Evolutionary conservation across 495 filamentous ascomycete genomes (phyloP), one percentile per base, ranked within the genome.

Genomic region (Penicillium diatomitis): DNA sequence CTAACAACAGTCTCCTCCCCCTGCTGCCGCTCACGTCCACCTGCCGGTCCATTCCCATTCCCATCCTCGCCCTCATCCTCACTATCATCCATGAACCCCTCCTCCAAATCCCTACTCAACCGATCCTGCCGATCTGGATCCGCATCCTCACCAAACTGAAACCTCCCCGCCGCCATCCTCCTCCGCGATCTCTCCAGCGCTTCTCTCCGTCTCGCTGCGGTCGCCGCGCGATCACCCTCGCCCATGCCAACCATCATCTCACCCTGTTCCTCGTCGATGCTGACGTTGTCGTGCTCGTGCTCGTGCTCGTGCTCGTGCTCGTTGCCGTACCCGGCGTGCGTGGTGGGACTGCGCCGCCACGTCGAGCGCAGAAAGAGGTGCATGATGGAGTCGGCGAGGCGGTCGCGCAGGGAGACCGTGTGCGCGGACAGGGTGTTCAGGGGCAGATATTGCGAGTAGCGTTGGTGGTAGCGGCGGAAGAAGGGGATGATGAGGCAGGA

Each of bases 51-150:
- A 20, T 20, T 20, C 2, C 20, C 1, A 20, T 20, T 20, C 20
- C 20, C 20, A 20, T 20, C 20, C 20, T 20, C 20, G 20, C 20
- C 69, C 11, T 77, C 75, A n/a, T 88, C 85, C 49, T 86, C 83
- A 62, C 87, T 89, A 60, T 88, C 85, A 68, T 89, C 85, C 71
- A 79, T 82, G 60, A 94, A 94, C 1, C 86, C 88, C 50, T 87
- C 79, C 64, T 92, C 88, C 47, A 94, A 61, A 34, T 95, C 89
- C 61, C 88, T 76, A 70, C 87, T 89, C 43, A 94, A 58, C 52
- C 89, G 75, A 50, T 79, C 69, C 46, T 77, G 20, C 20, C 20
- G 20, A 20, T 20, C 20, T 20, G 20, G 20, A 20, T 20, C 20
- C 20, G 20, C 20, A 20, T 20, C 20, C 20, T 20, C 20, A 20